Evolutionary conservation across 2,329 filamentous ascomycete species (phyloP), one percentile per base, ranked within the genome.

Genomic region (Monilinia polystroma): DNA sequence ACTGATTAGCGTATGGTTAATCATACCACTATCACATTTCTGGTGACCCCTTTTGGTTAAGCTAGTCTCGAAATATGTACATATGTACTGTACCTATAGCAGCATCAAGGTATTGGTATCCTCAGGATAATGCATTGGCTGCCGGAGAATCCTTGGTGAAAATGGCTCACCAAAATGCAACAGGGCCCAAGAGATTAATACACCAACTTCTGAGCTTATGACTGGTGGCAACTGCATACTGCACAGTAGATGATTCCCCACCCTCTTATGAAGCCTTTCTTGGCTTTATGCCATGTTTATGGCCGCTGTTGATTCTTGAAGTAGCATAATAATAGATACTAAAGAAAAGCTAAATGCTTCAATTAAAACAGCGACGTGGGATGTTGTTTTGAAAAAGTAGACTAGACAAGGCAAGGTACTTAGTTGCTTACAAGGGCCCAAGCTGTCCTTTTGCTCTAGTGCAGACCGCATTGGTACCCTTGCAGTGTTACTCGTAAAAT

Each of bases 361-460:
- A 35, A 35, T 59, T 69, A 70, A 53, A 59, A 66, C 70, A 66
- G 70, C 71, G 68, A 68, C 71, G 69, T 72, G 70, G 70, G 68
- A 72, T 72, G 32, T 8, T 35, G 32, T 35, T 35, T 35, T 35
- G 32, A 11, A 32, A 38, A 20, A 38, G 16, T 35, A 35, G 45
- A 38, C 45, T 38, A 60, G 54, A 32, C 52, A 52, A 47, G 60
- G 51, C 64, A 16, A 60, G 29, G 41, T 64, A 26, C 20, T 49
- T 64, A 62, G 45, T 35, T 35, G 20, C 16, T 45, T 26, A 55
- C 54, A 47, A 67, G 68, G 68, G 29, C 26, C 29, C n/a, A 51
- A 51, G 58, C 49, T 60, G 35, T 60, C 45, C 29, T 60, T 60
- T 38, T 4, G 57, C 43, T 29, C 45, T 51, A 60, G 58, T 60